Base-by-base conservation (phyloP, 148 eudicot species). In the Gaultheria prostrata region DNA sequence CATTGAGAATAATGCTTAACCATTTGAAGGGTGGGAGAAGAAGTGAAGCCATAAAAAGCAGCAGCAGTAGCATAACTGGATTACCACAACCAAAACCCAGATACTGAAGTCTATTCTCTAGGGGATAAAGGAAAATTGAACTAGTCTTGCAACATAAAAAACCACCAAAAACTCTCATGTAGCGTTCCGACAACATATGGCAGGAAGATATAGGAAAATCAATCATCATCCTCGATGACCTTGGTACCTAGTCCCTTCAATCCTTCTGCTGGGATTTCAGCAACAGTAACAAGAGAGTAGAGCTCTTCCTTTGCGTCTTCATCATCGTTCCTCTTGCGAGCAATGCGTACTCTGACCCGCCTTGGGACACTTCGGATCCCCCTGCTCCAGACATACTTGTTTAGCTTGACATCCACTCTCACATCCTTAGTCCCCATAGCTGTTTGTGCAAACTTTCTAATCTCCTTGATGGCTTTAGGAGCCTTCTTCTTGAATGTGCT, bases 291-390 rank as follows among this genome's bases (percentile, higher is more conserved):
- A 48, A 95, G 90, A 49, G 98, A 95, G 95, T 90, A 95, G 35
- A 95, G 95, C 90, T 95, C 98, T 79, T 95, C 98, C 86, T 94
- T 95, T 21, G 98, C 98, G 77, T 95, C 98, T 82, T 95, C 98
- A 51, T 95, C 98, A 13, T 95, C 98, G 50, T 95, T 95, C 83
- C 98, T 94, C 93, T 93, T 94, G 35, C 98, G 91, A 1, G 98
- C 98, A 83, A 95, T 87, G 30, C 98, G 90, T 1, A 95, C 98
- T 59, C 98, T 85, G 77, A 95, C 83, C 39, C 98, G 87, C 87
- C 98, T 92, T 3, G 98, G 98, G 20, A 95, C 98, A 89, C 98
- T 91, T 78, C 96, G 82, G 84, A 95, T 94, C 9, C 98, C 98
- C 32, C 93, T 85, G 90, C 98, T 92, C 98, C 98, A 95, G 35